These are phyloP conservation scores for Keqinozyma sinolaborantium DNA, from an alignment of 1,139 yeast species.

Conservation along the genomic window DNA sequence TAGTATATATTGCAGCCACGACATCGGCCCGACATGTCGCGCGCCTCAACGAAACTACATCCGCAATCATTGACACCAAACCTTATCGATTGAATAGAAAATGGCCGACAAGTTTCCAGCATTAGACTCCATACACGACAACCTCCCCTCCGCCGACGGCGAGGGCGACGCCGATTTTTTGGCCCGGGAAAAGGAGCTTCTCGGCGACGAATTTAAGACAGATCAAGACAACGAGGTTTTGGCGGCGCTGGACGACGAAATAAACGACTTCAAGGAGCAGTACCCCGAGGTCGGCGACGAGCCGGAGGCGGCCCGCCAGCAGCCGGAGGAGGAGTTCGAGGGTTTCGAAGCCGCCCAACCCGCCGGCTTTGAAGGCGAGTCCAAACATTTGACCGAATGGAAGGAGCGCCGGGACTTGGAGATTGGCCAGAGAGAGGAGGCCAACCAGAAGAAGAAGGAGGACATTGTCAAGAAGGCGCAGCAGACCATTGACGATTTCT, in stretches of 20 bases:
- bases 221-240: slow-evolving; percentile 59
- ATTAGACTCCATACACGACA: slow-evolving; percentile 51
- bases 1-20: too few species aligned
- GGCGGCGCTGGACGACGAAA: slow-evolving; percentile 55
- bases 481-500: slow-evolving; percentile 86
- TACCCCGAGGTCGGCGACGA: slow-evolving; percentile 57
- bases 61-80: too few species aligned
- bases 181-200: slow-evolving; percentile 77
- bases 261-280: slow-evolving; percentile 62
- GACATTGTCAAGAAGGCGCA: slow-evolving; percentile 79
- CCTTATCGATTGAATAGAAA: too few species aligned
- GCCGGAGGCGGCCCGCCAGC: slow-evolving; percentile 13
- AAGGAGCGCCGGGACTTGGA: slow-evolving; percentile 78
- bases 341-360: slow-evolving; percentile 26
- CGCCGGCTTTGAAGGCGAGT: slow-evolving; percentile 34
- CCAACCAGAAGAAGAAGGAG: slow-evolving; percentile 60
- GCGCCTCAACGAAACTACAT: too few species aligned
- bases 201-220: slow-evolving; percentile 80
- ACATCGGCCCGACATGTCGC: too few species aligned
- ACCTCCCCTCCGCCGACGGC: slow-evolving; percentile 27
- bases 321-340: slow-evolving; percentile 18
- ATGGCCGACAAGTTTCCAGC: slow-evolving; percentile 92
- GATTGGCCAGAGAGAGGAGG: slow-evolving; percentile 76
- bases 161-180: slow-evolving; percentile 58
- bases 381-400: slow-evolving; percentile 73